Evolutionary conservation across 2,329 filamentous ascomycete species (phyloP).

Genomic region (Claviceps sp.): DNA sequence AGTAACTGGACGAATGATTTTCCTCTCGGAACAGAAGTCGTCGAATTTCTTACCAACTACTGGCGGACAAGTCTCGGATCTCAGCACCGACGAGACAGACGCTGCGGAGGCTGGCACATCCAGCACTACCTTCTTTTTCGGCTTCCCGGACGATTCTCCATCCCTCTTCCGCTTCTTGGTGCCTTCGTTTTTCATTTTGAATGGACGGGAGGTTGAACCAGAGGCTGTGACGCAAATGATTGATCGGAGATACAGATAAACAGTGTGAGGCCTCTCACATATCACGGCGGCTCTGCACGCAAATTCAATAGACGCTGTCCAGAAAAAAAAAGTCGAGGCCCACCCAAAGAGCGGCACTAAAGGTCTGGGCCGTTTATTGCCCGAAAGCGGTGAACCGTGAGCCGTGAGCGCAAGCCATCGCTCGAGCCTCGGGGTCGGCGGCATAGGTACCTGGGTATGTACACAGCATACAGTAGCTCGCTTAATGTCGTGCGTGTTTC

Average conservation of each 20-base stretch:
- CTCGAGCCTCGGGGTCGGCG: too few relatives aligned
- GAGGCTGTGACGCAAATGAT: background rate
- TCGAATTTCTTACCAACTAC: constrained; percentile 31
- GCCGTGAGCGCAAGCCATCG: constrained; percentile 1
- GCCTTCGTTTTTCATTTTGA: constrained; percentile 24
- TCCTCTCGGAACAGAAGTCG: constrained; percentile 1
- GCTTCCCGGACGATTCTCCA: constrained; percentile 25
- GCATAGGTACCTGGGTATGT: too few relatives aligned
- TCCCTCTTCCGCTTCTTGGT: constrained; percentile 42
- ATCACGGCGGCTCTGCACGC: background rate
- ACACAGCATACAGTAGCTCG: background rate
- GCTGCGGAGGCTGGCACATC: constrained; percentile 26
- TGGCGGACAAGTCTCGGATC: constrained; percentile 34
- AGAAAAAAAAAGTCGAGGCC: constrained; percentile 16
- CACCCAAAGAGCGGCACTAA: constrained; percentile 12
- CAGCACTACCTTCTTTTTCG: constrained; percentile 40
- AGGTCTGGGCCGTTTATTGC: constrained; percentile 13
- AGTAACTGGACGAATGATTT: background rate
- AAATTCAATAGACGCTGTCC: constrained; percentile 12
- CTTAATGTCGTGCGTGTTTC: background rate
- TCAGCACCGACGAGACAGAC: constrained; percentile 32
- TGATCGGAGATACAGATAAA: background rate
- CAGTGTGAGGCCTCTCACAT: background rate
- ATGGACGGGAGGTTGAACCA: background rate
- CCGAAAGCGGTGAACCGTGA: constrained; percentile 14